These are phyloP conservation scores for Aureobasidium uvarum DNA, from an alignment of 2,329 filamentous ascomycete species.

Conservation along the genomic window DNA sequence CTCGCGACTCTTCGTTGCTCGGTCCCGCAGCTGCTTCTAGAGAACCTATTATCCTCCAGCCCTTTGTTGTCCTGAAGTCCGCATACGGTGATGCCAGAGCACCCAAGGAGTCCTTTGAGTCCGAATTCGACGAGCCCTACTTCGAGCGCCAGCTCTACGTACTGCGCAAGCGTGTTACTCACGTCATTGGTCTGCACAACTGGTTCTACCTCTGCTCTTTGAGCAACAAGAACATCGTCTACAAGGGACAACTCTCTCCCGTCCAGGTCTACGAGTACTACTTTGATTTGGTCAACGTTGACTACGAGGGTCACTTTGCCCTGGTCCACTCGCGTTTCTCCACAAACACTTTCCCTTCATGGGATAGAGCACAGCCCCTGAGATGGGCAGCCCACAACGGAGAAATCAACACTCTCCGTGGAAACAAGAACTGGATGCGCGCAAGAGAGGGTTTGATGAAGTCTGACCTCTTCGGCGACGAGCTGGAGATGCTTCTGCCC, in stretches of 20 bases:
- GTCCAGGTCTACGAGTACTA: conserved; percentile 98
- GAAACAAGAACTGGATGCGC: conserved; percentile 99
- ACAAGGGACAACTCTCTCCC: conserved; percentile 94
- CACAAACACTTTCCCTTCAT: conserved; percentile 97
- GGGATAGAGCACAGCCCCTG: conserved; percentile 94
- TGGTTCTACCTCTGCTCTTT: conserved; percentile 99
- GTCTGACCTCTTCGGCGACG: conserved; percentile 87
- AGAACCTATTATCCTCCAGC: conserved; percentile 93
- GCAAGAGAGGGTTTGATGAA: conserved; percentile 93
- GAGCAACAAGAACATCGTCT: conserved; percentile 97
- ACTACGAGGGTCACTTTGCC: conserved; percentile 96
- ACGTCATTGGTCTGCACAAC: conserved; percentile 92
- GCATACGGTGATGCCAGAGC: conserved; percentile 79
- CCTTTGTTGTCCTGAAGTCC: conserved; percentile 84
- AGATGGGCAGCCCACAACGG: conserved; percentile 98
- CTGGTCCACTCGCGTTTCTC: conserved; percentile 97
- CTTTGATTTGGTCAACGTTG: conserved; percentile 92
- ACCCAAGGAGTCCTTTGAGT: conserved; percentile 73
- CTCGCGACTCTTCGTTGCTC: conserved; percentile 87
- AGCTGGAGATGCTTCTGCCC: conserved; percentile 85
- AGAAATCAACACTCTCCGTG: conserved; percentile 95
- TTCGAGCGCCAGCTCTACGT: conserved; percentile 95
- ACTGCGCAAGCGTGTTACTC: conserved; percentile 89
- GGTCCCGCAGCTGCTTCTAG: conserved; percentile 89
- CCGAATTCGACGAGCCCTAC: conserved; percentile 75